Evolutionary conservation across 345 rosid genomes (phyloP), one percentile per base, ranked within the genome.

Genomic region (Syzygium aromaticum): DNA sequence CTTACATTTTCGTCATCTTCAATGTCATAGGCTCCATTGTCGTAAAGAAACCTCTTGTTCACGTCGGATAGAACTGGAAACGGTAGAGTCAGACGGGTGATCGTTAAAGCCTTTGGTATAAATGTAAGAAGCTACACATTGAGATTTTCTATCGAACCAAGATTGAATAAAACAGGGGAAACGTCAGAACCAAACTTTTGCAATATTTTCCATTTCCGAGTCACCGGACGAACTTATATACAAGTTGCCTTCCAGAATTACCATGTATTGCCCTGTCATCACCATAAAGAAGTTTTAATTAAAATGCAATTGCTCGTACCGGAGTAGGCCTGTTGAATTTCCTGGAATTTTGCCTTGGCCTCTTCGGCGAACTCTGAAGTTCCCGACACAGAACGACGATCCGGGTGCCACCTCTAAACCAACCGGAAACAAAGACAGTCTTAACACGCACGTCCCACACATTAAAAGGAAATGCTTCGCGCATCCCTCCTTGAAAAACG

Each of bases 341-440:
- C 92, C 91, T 97, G 98, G 89, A 97, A 97, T 83, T 93, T 97
- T 91, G 86, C 93, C 92, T 97, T 96, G 13, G 98, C 90, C 91
- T 97, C 99, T 88, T 96, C 98, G 16, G 92, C 92, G 15, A 91
- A 93, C 90, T 91, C 92, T 28, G 92, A 88, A 89, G 90, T 94
- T 52, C 94, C 96, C 21, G 94, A 89, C 7, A 96, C 93, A 11
- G 98, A 93, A 89, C 98, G 96, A n/a, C 99, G 96, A 95, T 97
- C 98, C 59, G 97, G 99, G 87, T 96, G 99, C 97, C 98, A 97
- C 93, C 94, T 95, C 99, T 97, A 78, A 77, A 73, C 49, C 82
- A 5, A 73, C 4, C 49, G 61, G 6, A 73, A 73, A 73, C 49
- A 5, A 19, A 54, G 25, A 73, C 43, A 33, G 3, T 73, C 82